Percentiles rank a stretch among this genome's conserved stretches.
phyloP scores from a whole-genome alignment of 2,329 filamentous ascomycete genomes.

The Lizonia empirigonia region DNA sequence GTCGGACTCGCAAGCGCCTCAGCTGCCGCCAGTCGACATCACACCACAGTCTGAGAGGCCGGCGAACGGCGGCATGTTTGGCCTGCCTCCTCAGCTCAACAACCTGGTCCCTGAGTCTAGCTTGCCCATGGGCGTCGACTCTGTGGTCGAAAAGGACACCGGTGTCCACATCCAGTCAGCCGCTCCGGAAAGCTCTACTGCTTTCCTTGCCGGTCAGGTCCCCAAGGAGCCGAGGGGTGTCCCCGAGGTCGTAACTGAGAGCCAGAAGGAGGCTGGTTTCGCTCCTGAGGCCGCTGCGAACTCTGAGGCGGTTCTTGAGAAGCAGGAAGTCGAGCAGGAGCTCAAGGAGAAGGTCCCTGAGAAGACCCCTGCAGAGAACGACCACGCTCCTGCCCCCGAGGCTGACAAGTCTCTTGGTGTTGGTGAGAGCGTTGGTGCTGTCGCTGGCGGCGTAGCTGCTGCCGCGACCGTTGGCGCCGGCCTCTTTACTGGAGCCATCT shows the following conservation, averaged over 20 bases:
- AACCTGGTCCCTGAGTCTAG: constrained; percentile 83
- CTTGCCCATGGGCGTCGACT: constrained; percentile 67
- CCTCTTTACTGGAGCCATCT: constrained; percentile 42
- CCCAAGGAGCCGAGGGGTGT: constrained; percentile 52
- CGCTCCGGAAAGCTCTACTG: constrained; percentile 53
- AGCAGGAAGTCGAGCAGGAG: constrained; percentile 73
- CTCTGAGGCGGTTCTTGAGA: constrained; percentile 70
- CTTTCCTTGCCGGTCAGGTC: constrained; percentile 52
- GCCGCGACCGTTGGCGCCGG: constrained; percentile 51
- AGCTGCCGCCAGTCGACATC: constrained; percentile 53
- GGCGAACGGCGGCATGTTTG: constrained; percentile 53
- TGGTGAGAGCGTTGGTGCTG: constrained; percentile 20
- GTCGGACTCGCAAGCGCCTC: constrained; percentile 62
- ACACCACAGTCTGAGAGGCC: constrained; percentile 53
- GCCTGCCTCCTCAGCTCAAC: constrained; percentile 57
- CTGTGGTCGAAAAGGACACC: constrained; percentile 47
- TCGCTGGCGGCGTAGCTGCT: constrained; percentile 40
- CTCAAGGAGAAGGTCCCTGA: constrained; percentile 70
- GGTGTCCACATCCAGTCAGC: constrained; percentile 51
- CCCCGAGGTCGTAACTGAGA: constrained; percentile 71
- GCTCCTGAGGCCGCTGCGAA: constrained; percentile 72
- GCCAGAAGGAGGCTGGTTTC: constrained; percentile 68
- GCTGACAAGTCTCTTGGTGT: constrained; percentile 25
- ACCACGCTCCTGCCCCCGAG: constrained; percentile 13
- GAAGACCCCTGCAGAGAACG: constrained; percentile 56